Evolutionary conservation across 73 alveolate genomes (phyloP).

Genomic region (Stentor coeruleus): DNA sequence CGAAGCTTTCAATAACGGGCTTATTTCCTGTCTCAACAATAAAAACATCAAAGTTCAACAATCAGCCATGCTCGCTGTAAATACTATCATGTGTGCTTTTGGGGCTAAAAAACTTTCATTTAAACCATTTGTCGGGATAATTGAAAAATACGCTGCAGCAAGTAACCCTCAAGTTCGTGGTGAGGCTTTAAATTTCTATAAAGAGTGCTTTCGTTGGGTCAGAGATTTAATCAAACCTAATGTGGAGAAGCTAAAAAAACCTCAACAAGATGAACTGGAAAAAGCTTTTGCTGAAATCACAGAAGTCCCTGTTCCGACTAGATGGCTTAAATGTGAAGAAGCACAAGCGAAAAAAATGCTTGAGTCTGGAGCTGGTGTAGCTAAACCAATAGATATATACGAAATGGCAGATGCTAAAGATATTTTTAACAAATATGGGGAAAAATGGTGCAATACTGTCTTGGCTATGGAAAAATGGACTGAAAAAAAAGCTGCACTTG

Average conservation of each 20-base stretch:
- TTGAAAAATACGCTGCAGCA: slow-evolving; percentile 52
- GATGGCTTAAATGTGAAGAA: slow-evolving; percentile 29
- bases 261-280: slow-evolving; percentile 52
- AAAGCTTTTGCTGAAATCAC: slow-evolving; percentile 37
- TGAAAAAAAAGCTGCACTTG: slow-evolving; percentile 64
- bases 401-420: slow-evolving; percentile 75
- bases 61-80: slow-evolving; percentile 38
- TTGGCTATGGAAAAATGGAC: slow-evolving; percentile 64
- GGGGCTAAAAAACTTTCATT: slow-evolving; percentile 60
- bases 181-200: slow-evolving; percentile 67
- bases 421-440: slow-evolving; percentile 50
- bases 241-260: slow-evolving; percentile 52
- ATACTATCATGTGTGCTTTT: slow-evolving; percentile 41
- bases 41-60: slow-evolving; percentile 56
- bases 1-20: slow-evolving; percentile 48
- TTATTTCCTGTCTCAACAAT: slow-evolving; percentile 41
- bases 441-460: slow-evolving; percentile 68
- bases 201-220: slow-evolving; percentile 66
- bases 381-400: slow-evolving; percentile 47
- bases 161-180: slow-evolving; percentile 46
- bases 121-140: slow-evolving; percentile 48
- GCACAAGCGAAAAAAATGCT: slow-evolving; percentile 40
- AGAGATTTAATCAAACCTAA: slow-evolving; percentile 60
- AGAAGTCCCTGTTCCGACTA: slow-evolving; percentile 40
- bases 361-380: slow-evolving; percentile 47